Base-by-base conservation (phyloP, 2,329 filamentous ascomycete species). In the Penicillium polonicum region DNA sequence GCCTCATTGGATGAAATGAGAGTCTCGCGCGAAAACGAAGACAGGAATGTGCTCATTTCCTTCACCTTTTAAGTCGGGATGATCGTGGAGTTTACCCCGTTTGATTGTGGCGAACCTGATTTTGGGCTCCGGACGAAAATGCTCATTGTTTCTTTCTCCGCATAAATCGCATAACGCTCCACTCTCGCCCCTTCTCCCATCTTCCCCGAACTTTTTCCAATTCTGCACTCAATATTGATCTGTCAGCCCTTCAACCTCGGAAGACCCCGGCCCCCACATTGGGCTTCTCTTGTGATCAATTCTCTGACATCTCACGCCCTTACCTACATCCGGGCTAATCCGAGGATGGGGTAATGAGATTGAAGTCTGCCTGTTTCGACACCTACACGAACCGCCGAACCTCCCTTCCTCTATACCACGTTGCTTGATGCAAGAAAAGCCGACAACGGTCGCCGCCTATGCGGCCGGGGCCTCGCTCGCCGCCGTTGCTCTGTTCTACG, bases 391-490 rank as follows among this genome's bases (percentile, higher is more conserved):
- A 59, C 54, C 51, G 17, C 48, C 52, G 48, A 54, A 42, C 49
- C 27, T 52, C n/a, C 46, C 45, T 41, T 23, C 48, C 29, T 48
- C 27, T 39, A 44, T 41, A 53, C 35, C 52, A 21, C 27, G 35
- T n/a, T 15, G 51, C 61, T 72, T 68, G 66, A 93, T 94, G 90
- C 90, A 89, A 69, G 90, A 94, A 72, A 92, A 89, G 79, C 87
- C 87, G 55, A 83, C 91, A 58, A 92, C 88, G 8, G 88, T 94
- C 68, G 91, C 91, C 67, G 91, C 91, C 44, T 99, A 99, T 78
- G 94, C 94, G 70, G 94, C 93, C 59, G 93, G 93, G 67, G 94
- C 93, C 60, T 96, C 92, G 54, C 88, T 99, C 62, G 94, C 94
- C 55, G 94, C 94, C 61, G 90, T 96, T 62, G 93, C 94, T 33